Base-by-base conservation (phyloP, 2,329 filamentous ascomycete species). In the Alternaria dauci region DNA sequence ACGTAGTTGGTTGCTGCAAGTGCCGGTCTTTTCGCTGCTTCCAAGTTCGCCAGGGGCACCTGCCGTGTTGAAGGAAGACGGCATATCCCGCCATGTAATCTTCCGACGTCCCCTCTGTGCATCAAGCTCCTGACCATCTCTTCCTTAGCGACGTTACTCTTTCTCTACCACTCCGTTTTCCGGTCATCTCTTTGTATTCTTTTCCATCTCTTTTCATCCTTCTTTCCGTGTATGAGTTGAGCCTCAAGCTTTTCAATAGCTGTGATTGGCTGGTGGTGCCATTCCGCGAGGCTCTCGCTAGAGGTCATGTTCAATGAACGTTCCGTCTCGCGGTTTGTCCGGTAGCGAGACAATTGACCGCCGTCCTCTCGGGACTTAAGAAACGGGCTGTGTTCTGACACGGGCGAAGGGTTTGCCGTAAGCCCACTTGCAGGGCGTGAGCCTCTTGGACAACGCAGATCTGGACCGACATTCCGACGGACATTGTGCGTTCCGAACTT, bases 41-140 rank as follows among this genome's bases (percentile, higher is more conserved):
- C 44, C 4, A 34, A 18, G 1, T 9, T 55, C 12, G 30, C 34
- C 39, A 30, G 51, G 8, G 3, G 28, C 20, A 11, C 44, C 32
- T 25, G 52, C 57, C 36, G 52, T 25, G 18, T 4, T 38, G 30
- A 43, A 55, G n/a, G 48, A 38, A 43, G 50, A 20, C 23, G 43
- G 43, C 56, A 26, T 42, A 23, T 36, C 36, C 51, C 43, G 7
- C 44, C 23, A 50, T 14, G 28, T n/a, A 6, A 58, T 5, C 8
- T 32, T 47, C 48, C 25, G 25, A 25, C 14, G 39, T 25, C 20
- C 18, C 20, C 9, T 18, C 18, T 16, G 48, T 8, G 5, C 36
- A 8, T 20, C 41, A 34, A 46, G 28, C 26, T 7, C 42, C 23
- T 6, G 18, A n/a, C 18, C 9, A 48, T 34, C 20, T 58, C 42